These are phyloP conservation scores for Eremothecium sinecaudum DNA, from an alignment of 1,139 yeast genomes.

Conservation along the genomic window DNA sequence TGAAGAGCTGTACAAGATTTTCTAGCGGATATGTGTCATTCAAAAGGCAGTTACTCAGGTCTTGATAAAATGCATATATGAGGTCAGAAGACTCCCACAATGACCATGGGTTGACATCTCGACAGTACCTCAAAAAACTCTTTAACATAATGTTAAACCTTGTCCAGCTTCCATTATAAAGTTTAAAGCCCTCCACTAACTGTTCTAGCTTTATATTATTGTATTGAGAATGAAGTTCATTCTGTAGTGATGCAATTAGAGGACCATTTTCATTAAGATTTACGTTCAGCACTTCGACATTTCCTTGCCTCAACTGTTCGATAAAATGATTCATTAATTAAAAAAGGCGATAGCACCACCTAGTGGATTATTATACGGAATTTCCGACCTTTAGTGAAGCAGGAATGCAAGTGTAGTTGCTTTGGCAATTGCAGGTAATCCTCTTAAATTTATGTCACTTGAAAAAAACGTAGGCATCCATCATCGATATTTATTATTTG, in stretches of 20 bases:
- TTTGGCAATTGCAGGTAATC: no score
- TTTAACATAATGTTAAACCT: conserved; percentile 25
- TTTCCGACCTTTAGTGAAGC: no score
- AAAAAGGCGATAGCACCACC: no score
- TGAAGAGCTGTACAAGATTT: conserved; percentile 17
- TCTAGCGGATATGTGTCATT: conserved; percentile 27
- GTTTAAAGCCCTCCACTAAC: conserved; percentile 17
- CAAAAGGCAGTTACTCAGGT: conserved; percentile 24
- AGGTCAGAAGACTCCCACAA: conserved; percentile 26
- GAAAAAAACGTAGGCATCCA: no score
- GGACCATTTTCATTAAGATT: conserved; percentile 20
- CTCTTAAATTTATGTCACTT: no score
- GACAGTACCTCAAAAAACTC: conserved; percentile 22
- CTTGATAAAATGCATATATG: conserved; percentile 25
- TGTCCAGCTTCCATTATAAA: conserved; percentile 23
- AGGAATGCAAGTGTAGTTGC: no score
- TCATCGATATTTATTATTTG: no score
- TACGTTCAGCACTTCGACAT: conserved; percentile 7
- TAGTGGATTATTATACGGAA: no score
- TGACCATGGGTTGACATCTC: conserved; percentile 30
- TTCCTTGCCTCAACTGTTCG: conserved; percentile 8
- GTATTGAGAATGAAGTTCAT: conserved; percentile 14
- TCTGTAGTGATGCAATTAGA: conserved; percentile 22
- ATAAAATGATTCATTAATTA: conserved; percentile 12
- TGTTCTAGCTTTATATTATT: conserved; percentile 16